Conservation (phyloP, 345 rosid species). For the Populus ilicifolia region DNA sequence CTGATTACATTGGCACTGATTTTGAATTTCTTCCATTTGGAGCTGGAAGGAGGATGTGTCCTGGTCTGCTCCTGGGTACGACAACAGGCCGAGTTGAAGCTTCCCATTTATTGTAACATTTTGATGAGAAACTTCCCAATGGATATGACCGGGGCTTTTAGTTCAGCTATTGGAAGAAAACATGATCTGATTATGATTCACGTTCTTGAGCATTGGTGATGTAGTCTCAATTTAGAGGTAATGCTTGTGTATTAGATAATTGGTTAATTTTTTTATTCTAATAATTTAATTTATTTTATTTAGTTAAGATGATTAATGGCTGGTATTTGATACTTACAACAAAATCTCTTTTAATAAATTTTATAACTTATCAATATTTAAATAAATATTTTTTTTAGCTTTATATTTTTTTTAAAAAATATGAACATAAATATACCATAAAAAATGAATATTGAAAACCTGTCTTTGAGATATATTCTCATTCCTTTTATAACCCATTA, state of each 20-base stretch:
- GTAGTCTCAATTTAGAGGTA: too few relatives aligned
- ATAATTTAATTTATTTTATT: too few relatives aligned
- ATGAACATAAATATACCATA: too few relatives aligned
- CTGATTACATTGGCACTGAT: constrained; percentile 18
- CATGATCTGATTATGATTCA: constrained; percentile 13
- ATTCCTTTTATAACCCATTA: too few relatives aligned
- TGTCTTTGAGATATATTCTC: too few relatives aligned
- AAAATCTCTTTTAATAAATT: too few relatives aligned
- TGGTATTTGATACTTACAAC: accelerated
- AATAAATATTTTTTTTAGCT: too few relatives aligned
- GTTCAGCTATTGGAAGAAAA: constrained; percentile 2
- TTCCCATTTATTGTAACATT: constrained; percentile 18
- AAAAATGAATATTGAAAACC: too few relatives aligned
- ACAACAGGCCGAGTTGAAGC: constrained; percentile 11
- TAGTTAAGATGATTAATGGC: too few relatives aligned
- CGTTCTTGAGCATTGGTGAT: background rate
- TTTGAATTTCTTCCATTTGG: constrained; percentile 28
- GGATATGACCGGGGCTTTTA: constrained; percentile 22
- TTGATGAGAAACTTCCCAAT: constrained; percentile 26
- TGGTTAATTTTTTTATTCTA: accelerated
- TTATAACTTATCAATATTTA: accelerated
- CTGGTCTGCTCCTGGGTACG: constrained; percentile 12
- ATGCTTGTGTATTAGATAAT: too few relatives aligned
- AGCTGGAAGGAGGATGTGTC: constrained; percentile 32
- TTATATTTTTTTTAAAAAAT: too few relatives aligned